Evolutionary conservation across 2,329 filamentous ascomycete genomes (phyloP), one percentile per base, ranked within the genome.

Genomic region (Purpureocillium takamizusanense): DNA sequence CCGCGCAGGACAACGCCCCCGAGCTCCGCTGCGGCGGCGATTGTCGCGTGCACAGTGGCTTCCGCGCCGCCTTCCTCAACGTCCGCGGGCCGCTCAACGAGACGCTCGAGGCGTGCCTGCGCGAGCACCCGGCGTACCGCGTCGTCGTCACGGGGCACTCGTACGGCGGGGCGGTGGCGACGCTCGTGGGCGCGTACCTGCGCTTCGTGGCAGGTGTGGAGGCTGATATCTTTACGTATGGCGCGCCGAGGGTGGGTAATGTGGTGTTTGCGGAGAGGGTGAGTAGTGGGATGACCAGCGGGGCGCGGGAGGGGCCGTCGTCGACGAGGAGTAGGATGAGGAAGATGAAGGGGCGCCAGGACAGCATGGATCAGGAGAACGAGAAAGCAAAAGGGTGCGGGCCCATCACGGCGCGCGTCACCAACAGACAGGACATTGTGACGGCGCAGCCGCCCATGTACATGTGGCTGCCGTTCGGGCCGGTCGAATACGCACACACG

Each of bases 161-260:
- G 11, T 72, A 86, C 3, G 81, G 82, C 34, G 82, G 66, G 21
- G 79, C 78, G 5, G 63, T 85, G 3, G 76, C 72, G 30, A 75
- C 71, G 7, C 54, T 86, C 4, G 79, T 69, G 0, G 76, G 68
- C 0, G 74, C 68, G 1, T 66, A 73, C 46, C 59, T 83, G 17
- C 71, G 79, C 37, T 30, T 30, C n/a, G 7, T 52, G 55, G 6
- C 51, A 54, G 9, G 74, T 70, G 28, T 59, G 60, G 40, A 47
- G 58, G 1, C 40, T 15, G 76, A 80, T 47, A 51, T 84, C 33
- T 83, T 78, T 65, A 80, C 74, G 1, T 86, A 72, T 60, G 82
- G 81, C 43, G 69, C 75, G 15, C 81, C 82, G 2, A 78, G 79
- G 35, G 67, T 80, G n/a, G 81, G 78, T 41, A 78, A 81, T 55